Evolutionary conservation across 2,329 filamentous ascomycete genomes (phyloP).

Genomic region (Pestalotiopsis sp.): DNA sequence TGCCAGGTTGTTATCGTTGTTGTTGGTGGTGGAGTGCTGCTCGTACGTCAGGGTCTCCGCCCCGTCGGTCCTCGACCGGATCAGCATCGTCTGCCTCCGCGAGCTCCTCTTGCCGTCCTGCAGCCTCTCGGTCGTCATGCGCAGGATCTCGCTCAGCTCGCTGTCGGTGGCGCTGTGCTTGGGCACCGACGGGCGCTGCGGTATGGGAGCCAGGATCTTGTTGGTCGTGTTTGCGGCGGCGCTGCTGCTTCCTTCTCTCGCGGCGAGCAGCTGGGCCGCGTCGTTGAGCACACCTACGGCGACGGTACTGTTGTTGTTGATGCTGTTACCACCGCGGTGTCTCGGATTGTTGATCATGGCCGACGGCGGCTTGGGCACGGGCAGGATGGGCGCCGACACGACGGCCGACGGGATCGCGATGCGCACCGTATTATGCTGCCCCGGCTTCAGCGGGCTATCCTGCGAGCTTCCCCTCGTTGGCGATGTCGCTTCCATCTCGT

Average conservation of each 20-base stretch:
- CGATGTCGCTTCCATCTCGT: neutral
- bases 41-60: neutral
- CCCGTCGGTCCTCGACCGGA: constrained; percentile 7
- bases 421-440: neutral
- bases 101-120: constrained; percentile 38
- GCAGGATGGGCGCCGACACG: neutral
- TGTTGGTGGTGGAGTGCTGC: neutral
- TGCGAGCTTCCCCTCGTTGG: neutral
- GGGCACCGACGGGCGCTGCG: constrained; percentile 8
- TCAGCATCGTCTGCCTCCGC: constrained; percentile 30
- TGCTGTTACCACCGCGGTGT: neutral
- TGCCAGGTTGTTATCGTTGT: no score
- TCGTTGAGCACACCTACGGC: constrained; percentile 16
- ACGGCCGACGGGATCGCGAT: neutral
- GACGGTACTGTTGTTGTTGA: neutral
- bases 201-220: constrained; percentile 22
- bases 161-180: constrained; percentile 44
- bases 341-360: constrained; percentile 4
- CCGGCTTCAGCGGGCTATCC: neutral
- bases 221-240: constrained; percentile 16
- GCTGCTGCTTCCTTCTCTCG: no score
- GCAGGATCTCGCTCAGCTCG: constrained; percentile 53
- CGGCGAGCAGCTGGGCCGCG: constrained; percentile 27
- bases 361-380: constrained; percentile 6
- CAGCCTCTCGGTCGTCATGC: constrained; percentile 54